These are phyloP conservation scores for Fraxinus albicans DNA, from an alignment of 305 asterid genomes.

Conservation along the genomic window DNA sequence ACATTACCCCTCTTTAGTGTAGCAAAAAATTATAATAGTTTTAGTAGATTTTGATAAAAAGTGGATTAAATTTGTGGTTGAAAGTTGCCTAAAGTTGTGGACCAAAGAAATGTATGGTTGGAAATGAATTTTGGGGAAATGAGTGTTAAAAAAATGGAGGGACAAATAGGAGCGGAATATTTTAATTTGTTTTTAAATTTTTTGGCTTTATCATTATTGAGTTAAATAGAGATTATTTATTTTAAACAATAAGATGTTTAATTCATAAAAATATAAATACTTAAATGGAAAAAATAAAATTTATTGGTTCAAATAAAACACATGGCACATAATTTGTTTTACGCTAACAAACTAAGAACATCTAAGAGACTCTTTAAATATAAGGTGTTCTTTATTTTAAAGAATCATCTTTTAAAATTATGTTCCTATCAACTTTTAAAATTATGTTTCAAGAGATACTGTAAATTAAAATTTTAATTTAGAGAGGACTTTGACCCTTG, in stretches of 20 bases:
- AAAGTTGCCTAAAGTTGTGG: too few species aligned
- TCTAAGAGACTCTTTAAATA: too few species aligned
- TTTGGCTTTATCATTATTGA: not conserved
- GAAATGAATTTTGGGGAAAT: not conserved
- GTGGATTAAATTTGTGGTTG: not conserved
- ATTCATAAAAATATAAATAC: not conserved
- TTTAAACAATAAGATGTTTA: not conserved
- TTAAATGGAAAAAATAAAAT: not conserved
- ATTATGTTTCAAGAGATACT: too few species aligned
- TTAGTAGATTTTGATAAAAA: not conserved
- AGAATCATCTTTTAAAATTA: too few species aligned
- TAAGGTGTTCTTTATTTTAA: too few species aligned
- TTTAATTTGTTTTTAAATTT: not conserved
- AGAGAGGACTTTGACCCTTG: too few species aligned
- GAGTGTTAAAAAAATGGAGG: not conserved
- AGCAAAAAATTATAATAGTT: not conserved
- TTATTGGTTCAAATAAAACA: not conserved
- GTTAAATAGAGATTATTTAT: not conserved
- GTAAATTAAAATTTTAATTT: too few species aligned
- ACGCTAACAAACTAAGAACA: too few species aligned
- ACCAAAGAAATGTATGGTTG: not conserved
- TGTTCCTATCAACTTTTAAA: too few species aligned
- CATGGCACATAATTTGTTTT: not conserved
- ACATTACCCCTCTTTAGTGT: not conserved
- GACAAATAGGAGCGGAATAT: not conserved